Base-by-base conservation (phyloP, 2,329 filamentous ascomycete species). In the Pseudohalonectria lignicola region DNA sequence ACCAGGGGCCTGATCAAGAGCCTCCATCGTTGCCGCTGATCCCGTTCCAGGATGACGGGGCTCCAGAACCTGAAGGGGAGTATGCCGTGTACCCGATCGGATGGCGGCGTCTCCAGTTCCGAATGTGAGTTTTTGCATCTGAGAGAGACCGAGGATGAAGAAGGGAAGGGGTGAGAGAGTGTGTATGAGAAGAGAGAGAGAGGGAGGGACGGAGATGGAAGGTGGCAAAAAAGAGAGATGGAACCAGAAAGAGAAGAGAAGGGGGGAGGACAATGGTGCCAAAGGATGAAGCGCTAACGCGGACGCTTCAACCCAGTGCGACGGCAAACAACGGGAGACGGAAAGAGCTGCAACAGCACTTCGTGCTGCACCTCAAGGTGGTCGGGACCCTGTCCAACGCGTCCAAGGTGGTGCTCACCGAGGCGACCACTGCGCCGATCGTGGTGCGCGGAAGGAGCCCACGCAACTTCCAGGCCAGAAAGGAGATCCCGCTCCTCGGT, bases 291-390 rank as follows among this genome's bases (percentile, higher is more conserved):
- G 41, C 41, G 36, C 47, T 53, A 48, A 53, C 36, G 34, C 23
- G 3, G n/a, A 19, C 17, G 21, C n/a, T 20, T 25, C 31, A 77
- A 90, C 56, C 23, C 12, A 26, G 23, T 26, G 90, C 90, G 15
- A 96, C 90, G 8, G 90, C 90, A 40, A 96, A 96, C 62, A 96
- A 96, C 55, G 90, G 90, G 10, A 78, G 90, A 43, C 74, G 90
- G 45, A 94, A 94, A 63, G 90, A 96, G 57, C 72, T 96, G 33
- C 90, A 96, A 55, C 90, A 96, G 55, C 90, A 96, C 62, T 96
- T 96, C 58, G 79, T 94, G 10, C 71, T 96, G 41, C 82, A 87
- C 45, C 66, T 96, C 37, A 94, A 90, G 58, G 80, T 94, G 9
- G 68, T 88, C 45, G 88, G 82, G 13, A 92, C 86, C 0, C 64